Evolutionary conservation across 2,329 filamentous ascomycete species (phyloP), one percentile per base, ranked within the genome.

Genomic region (Waltergamsia citrina): DNA sequence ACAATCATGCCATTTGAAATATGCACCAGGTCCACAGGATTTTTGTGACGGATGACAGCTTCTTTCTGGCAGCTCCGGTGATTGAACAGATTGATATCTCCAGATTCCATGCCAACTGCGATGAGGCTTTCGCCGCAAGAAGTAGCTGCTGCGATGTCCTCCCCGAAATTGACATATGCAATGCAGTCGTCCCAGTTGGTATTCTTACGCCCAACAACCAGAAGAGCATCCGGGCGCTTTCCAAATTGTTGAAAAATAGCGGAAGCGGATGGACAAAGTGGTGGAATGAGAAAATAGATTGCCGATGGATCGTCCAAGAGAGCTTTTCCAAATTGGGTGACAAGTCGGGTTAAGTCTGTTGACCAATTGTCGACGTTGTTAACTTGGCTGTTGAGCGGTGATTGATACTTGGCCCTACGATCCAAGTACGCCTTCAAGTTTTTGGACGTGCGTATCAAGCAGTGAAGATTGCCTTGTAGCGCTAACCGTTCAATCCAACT

Each of bases 251-350:
- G 34, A n/a, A 41, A 29, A 8, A 48, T 41, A 2, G 41, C 35
- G 1, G 44, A 43, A 5, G 35, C 20, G 7, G 35, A 31, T 3
- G 56, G 56, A 35, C 55, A 59, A 32, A 60, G 46, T 3, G 56
- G 51, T 3, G 50, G 55, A n/a, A 59, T 49, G 2, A 57, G 42
- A 24, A 41, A 48, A 37, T 53, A 51, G n/a, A 60, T 57, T 3
- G 55, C 48, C 3, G 41, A 36, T n/a, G 56, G 54, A 4, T 41
- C 46, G 7, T 32, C 25, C 6, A 42, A 14, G 2, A 61, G 38
- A 6, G 44, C 43, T 12, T 39, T 37, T 7, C 44, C 49, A 43
- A 61, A 61, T 24, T 54, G 51, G 3, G 47, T 50, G 1, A 45
- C 47, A 4, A 60, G 33, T 2, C 49, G 45, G 11, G 46, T 47